Evolutionary conservation across 2,329 filamentous ascomycete genomes (phyloP).

Genomic region (Pseudogymnoascus sp.): DNA sequence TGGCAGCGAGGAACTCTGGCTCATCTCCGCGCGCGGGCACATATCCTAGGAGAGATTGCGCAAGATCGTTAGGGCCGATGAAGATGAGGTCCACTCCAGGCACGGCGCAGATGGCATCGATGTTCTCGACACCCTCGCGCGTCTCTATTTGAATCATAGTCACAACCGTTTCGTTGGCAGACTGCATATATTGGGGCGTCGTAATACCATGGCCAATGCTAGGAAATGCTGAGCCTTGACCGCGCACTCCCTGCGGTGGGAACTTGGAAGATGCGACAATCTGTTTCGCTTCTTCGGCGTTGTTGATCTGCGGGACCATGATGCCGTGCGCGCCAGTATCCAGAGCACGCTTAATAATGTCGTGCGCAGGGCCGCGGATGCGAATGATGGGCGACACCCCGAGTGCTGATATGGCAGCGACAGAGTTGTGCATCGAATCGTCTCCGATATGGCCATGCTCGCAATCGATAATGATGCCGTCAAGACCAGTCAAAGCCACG

Average conservation of each 20-base stretch:
- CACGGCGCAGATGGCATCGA: conserved; percentile 36
- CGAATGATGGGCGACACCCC: conserved; percentile 38
- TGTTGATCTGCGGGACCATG: conserved; percentile 41
- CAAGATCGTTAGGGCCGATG: conserved; percentile 40
- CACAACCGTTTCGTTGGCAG: conserved; percentile 41
- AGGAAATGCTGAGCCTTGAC: conserved; percentile 43
- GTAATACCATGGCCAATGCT: conserved; percentile 38
- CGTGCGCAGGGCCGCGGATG: conserved; percentile 38
- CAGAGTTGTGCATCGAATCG: conserved; percentile 45
- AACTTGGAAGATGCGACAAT: conserved; percentile 38
- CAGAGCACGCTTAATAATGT: conserved; percentile 38
- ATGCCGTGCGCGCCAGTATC: conserved; percentile 40
- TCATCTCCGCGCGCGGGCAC: conserved; percentile 37
- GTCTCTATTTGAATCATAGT: conserved; percentile 41
- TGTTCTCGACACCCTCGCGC: conserved; percentile 36
- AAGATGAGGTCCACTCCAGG: conserved; percentile 38
- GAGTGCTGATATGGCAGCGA: conserved; percentile 42
- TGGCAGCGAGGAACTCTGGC: conserved; percentile 38
- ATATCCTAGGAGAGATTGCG: conserved; percentile 37
- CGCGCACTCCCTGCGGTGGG: conserved; percentile 41
- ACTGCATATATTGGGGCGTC: conserved; percentile 41
- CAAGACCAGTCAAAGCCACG: conserved; percentile 40
- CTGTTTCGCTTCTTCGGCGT: conserved; percentile 38
- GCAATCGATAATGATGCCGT: conserved; percentile 44
- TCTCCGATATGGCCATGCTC: conserved; percentile 47